Percentiles rank a stretch among this genome's conserved stretches.
These are phyloP conservation scores for Plenodomus tracheiphilus DNA, from an alignment of 2,329 filamentous ascomycete species.

Conservation along the genomic window DNA sequence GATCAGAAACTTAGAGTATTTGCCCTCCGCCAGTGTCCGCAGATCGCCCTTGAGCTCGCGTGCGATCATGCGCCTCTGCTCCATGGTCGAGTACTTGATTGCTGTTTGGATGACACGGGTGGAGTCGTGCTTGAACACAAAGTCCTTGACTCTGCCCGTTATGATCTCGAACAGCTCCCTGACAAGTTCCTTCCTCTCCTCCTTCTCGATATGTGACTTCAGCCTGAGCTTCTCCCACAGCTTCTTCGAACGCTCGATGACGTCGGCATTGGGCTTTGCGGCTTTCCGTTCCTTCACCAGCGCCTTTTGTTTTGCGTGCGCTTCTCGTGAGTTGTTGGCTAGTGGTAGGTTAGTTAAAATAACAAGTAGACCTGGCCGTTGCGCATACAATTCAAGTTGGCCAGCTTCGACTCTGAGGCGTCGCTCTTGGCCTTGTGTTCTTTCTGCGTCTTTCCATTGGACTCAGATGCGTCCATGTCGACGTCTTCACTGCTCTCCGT, in stretches of 20 bases:
- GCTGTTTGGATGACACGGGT: conserved; percentile 97
- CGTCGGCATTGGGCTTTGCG: conserved; percentile 89
- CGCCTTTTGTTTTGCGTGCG: conserved; percentile 90
- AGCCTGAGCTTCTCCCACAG: conserved; percentile 92
- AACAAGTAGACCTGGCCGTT: not conserved
- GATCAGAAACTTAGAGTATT: conserved; percentile 96
- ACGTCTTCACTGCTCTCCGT: conserved; percentile 20
- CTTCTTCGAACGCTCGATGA: conserved; percentile 88
- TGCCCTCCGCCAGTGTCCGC: conserved; percentile 83
- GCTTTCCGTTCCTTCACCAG: conserved; percentile 86
- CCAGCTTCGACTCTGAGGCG: conserved; percentile 26
- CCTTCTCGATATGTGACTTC: conserved; percentile 89
- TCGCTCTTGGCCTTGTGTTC: conserved; percentile 32
- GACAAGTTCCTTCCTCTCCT: conserved; percentile 83
- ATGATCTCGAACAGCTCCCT: conserved; percentile 90
- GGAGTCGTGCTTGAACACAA: conserved; percentile 97
- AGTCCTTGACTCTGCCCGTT: conserved; percentile 87
- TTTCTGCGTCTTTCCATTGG: conserved; percentile 23
- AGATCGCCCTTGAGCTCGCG: conserved; percentile 84
- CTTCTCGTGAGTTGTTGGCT: conserved; percentile 78
- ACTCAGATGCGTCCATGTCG: conserved; percentile 13
- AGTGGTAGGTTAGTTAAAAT: conserved; percentile 14
- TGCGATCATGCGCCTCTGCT: conserved; percentile 85
- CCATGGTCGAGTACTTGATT: conserved; percentile 87
- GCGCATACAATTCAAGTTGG: conserved; percentile 32